Evolutionary conservation across 495 filamentous ascomycete genomes (phyloP).

Genomic region (Podospora australis): DNA sequence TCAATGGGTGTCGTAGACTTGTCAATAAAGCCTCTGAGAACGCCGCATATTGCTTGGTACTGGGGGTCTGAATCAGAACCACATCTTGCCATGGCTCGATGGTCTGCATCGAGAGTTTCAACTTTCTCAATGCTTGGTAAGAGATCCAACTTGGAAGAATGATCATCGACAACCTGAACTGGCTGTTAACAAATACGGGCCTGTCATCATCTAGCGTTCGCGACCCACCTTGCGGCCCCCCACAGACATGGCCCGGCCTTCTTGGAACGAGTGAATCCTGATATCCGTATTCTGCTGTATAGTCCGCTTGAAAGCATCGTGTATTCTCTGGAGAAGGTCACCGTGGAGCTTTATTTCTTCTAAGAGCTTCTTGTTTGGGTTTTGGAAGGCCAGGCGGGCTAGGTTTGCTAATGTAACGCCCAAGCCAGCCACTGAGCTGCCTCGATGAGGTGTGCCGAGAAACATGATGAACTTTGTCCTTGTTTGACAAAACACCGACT

Average conservation of each 20-base stretch:
- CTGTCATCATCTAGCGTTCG: too few relatives aligned
- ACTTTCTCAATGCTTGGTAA: slow-evolving; percentile 26
- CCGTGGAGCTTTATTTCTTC: slow-evolving; percentile 28
- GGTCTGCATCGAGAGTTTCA: slow-evolving; percentile 34
- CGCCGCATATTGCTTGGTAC: slow-evolving; percentile 26
- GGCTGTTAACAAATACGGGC: too few relatives aligned
- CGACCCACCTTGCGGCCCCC: too few relatives aligned
- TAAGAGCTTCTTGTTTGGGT: slow-evolving; percentile 22
- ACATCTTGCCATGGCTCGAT: slow-evolving; percentile 33
- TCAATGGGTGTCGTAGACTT: background rate
- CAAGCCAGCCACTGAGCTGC: slow-evolving; percentile 28
- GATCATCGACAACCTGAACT: slow-evolving; percentile 26
- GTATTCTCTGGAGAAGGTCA: slow-evolving; percentile 34
- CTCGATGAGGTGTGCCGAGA: slow-evolving; percentile 38
- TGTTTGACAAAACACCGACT: slow-evolving; percentile 23
- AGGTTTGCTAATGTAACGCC: slow-evolving; percentile 24
- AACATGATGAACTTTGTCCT: slow-evolving; percentile 34
- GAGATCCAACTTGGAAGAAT: slow-evolving; percentile 30
- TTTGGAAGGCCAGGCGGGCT: slow-evolving; percentile 16
- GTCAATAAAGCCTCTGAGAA: slow-evolving; percentile 20
- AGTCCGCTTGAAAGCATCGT: slow-evolving; percentile 27
- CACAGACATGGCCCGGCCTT: slow-evolving; percentile 31
- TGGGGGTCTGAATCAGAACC: slow-evolving; percentile 19
- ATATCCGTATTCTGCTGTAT: slow-evolving; percentile 19
- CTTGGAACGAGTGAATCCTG: slow-evolving; percentile 38